phyloP scores from a whole-genome alignment of 495 filamentous ascomycete species.

The Penicillium simplicissimum region DNA sequence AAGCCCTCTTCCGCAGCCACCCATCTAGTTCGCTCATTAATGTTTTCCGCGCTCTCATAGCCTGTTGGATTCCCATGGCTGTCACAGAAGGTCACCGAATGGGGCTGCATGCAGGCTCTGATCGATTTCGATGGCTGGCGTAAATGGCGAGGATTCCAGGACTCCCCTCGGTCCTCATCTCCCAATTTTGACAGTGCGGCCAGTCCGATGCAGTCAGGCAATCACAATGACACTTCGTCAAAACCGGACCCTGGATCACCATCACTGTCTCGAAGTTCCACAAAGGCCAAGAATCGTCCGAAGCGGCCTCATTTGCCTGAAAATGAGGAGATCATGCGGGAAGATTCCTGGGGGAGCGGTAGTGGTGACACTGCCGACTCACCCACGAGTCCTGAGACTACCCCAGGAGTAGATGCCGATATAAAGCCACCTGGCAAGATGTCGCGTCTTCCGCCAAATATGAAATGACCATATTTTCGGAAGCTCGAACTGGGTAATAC shows the following conservation, averaged over 20 bases:
- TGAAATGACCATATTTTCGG: slow-evolving; percentile 3
- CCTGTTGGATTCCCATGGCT: slow-evolving; percentile 98
- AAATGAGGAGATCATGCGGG: slow-evolving; percentile 26
- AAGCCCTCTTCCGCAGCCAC: neutral
- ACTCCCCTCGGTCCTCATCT: slow-evolving; percentile 30
- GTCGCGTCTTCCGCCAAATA: neutral
- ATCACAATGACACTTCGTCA: slow-evolving; percentile 11
- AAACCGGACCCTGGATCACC: slow-evolving; percentile 20
- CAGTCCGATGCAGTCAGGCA: slow-evolving; percentile 37
- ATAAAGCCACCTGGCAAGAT: neutral
- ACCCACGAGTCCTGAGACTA: slow-evolving; percentile 22
- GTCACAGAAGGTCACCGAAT: slow-evolving; percentile 96
- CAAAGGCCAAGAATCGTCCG: slow-evolving; percentile 10
- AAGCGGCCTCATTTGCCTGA: slow-evolving; percentile 22
- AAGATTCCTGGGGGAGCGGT: slow-evolving; percentile 42
- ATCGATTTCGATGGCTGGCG: slow-evolving; percentile 99
- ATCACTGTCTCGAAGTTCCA: slow-evolving; percentile 14
- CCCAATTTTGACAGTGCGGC: slow-evolving; percentile 25
- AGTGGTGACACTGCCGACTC: slow-evolving; percentile 37
- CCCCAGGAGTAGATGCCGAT: slow-evolving; percentile 12
- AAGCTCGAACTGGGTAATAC: neutral
- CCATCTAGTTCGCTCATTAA: slow-evolving; percentile 6
- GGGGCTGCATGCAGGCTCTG: slow-evolving; percentile 98
- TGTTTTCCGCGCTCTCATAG: slow-evolving; percentile 43
- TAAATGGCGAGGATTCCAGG: slow-evolving; percentile 85